Conservation (phyloP, 768 basidiomycete genomes). For the Auricularia auricula-judae region DNA sequence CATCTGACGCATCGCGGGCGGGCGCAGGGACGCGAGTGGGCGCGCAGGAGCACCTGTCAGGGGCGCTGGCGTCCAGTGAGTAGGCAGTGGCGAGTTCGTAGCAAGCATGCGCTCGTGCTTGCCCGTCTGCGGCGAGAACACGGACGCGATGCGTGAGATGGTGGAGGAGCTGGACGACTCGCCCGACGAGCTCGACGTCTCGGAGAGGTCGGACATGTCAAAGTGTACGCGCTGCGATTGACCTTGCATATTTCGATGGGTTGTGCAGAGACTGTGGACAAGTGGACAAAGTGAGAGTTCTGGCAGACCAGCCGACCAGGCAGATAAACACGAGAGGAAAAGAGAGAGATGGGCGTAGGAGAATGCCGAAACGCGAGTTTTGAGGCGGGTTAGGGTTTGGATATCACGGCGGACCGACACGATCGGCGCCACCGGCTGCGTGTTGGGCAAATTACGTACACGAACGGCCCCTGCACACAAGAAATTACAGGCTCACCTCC, state of each 20-base stretch:
- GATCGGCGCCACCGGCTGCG: neutral
- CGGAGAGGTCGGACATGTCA: neutral
- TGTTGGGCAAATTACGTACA: neutral
- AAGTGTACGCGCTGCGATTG: neutral
- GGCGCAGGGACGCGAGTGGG: neutral
- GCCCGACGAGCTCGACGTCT: too few species aligned
- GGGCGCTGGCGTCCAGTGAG: neutral
- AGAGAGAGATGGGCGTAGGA: neutral
- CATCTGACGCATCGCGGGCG: neutral
- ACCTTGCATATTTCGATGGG: neutral
- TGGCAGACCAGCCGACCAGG: neutral
- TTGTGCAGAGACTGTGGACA: neutral
- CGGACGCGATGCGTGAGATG: too few species aligned
- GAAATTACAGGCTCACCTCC: neutral
- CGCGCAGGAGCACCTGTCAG: neutral
- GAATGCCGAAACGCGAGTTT: neutral
- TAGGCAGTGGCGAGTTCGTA: neutral
- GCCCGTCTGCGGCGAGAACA: too few species aligned
- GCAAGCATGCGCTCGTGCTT: too few species aligned
- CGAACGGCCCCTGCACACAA: neutral
- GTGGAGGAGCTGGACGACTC: too few species aligned
- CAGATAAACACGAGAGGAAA: neutral
- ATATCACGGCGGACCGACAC: neutral
- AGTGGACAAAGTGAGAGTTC: too few species aligned
- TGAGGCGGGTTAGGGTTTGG: neutral